phyloP scores from a whole-genome alignment of 1,284 basidiomycete species.

The Leccinum griseonigrum region DNA sequence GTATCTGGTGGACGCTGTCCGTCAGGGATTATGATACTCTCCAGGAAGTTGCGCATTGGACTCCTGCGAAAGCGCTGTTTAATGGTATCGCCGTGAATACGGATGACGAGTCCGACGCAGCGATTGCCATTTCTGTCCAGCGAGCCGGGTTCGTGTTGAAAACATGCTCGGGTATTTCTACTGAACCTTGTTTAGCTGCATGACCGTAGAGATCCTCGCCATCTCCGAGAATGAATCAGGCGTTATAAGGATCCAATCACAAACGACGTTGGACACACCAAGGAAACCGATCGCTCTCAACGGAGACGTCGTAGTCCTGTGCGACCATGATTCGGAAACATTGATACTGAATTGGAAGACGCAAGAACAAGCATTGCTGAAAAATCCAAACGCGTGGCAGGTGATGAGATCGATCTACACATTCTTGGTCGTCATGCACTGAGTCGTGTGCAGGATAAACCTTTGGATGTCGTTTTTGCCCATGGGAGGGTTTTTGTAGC shows the following conservation, averaged over 20 bases:
- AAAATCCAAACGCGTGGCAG: constrained; percentile 33
- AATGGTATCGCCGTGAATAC: constrained; percentile 49
- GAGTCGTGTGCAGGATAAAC: constrained; percentile 37
- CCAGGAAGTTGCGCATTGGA: constrained; percentile 45
- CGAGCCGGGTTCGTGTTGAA: constrained; percentile 38
- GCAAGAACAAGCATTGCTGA: constrained; percentile 44
- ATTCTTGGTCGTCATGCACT: constrained; percentile 13
- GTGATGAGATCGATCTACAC: constrained; percentile 12
- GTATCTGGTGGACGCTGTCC: constrained; percentile 54
- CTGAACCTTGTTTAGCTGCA: constrained; percentile 14
- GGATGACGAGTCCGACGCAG: constrained; percentile 41
- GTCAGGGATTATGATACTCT: constrained; percentile 46
- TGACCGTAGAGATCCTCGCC: constrained; percentile 23
- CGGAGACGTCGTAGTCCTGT: constrained; percentile 50
- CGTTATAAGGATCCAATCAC: constrained; percentile 11
- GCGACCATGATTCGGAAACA: constrained; percentile 49
- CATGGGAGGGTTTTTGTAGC: constrained; percentile 50
- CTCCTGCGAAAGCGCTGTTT: constrained; percentile 49
- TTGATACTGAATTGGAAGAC: constrained; percentile 53
- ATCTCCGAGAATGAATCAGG: constrained; percentile 14
- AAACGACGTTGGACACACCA: constrained; percentile 29
- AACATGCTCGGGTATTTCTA: not conserved
- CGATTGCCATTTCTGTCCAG: constrained; percentile 47
- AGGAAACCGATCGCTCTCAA: constrained; percentile 46
- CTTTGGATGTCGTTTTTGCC: constrained; percentile 50